These are phyloP conservation scores for Bretschneidera sinensis DNA, from an alignment of 345 rosid species.

Conservation along the genomic window DNA sequence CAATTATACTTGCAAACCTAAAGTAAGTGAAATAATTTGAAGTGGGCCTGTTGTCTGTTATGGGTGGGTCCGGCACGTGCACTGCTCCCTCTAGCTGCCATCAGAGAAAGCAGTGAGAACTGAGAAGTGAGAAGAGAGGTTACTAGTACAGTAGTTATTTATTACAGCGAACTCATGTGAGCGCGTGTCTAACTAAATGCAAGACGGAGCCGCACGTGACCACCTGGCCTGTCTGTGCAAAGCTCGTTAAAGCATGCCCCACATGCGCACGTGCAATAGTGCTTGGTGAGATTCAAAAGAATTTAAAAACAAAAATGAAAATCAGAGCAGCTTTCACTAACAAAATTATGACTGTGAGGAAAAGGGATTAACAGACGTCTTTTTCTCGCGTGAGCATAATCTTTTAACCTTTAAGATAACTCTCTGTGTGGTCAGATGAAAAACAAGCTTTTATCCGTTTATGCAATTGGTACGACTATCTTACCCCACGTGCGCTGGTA, in stretches of 20 bases:
- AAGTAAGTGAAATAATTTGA: not conserved
- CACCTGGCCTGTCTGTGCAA: slow-evolving; percentile 19
- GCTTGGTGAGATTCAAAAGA: too few relatives aligned
- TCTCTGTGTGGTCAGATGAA: not conserved
- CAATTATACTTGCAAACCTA: too few relatives aligned
- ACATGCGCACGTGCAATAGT: slow-evolving; percentile 16
- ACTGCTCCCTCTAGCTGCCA: slow-evolving; percentile 1
- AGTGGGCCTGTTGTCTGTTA: not conserved
- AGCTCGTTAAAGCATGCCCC: slow-evolving; percentile 9
- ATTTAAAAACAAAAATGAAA: too few relatives aligned
- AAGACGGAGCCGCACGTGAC: too few relatives aligned
- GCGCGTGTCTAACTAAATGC: too few relatives aligned
- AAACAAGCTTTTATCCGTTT: not conserved
- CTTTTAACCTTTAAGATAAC: not conserved
- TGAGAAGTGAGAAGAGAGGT: not conserved
- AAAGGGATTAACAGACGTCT: not conserved
- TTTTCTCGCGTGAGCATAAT: not conserved
- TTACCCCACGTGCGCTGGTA: too few relatives aligned
- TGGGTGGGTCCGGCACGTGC: slow-evolving; percentile 16
- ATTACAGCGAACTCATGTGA: too few relatives aligned
- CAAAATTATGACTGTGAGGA: not conserved
- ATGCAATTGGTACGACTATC: too few relatives aligned
- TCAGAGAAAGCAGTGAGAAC: not conserved
- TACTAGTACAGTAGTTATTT: too few relatives aligned
- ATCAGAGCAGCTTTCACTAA: not conserved